A percentile compares a stretch with the other conserved stretches of the same genome.
Evolutionary conservation across 2,329 filamentous ascomycete species (phyloP).

Genomic region (Mycosphaerelloides madeirae): DNA sequence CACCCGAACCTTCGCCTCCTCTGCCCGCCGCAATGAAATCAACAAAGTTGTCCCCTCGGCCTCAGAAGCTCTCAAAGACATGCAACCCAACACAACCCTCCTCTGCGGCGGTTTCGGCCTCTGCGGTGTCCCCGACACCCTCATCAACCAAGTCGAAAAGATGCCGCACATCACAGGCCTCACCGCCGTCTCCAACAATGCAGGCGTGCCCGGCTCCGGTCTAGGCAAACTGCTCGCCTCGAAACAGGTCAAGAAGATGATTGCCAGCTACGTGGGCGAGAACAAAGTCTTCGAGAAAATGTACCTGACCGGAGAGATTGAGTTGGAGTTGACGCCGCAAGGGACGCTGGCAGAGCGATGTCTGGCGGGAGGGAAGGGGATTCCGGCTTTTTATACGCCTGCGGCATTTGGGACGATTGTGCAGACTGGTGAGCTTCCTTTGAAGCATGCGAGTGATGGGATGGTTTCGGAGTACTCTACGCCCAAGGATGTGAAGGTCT

Average conservation of each 20-base stretch:
- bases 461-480: constrained; percentile 59
- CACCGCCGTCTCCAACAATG: constrained; percentile 77
- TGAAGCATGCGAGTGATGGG: constrained; percentile 56
- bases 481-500: constrained; percentile 66
- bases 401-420: constrained; percentile 63
- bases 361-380: constrained; percentile 65
- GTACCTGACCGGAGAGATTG: constrained; percentile 69
- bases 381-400: constrained; percentile 76
- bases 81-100: constrained; percentile 65
- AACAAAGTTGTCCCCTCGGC: constrained; percentile 42
- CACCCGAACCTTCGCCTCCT: constrained; percentile 22
- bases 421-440: constrained; percentile 64
- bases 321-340: constrained; percentile 71
- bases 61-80: constrained; percentile 64
- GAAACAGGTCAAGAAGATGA: constrained; percentile 66
- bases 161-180: constrained; percentile 53
- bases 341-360: constrained; percentile 70
- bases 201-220: constrained; percentile 65
- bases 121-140: constrained; percentile 68
- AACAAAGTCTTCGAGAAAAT: constrained; percentile 73
- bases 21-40: constrained; percentile 21
- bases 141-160: constrained; percentile 65
- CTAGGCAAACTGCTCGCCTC: constrained; percentile 63
- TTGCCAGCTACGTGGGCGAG: constrained; percentile 70
- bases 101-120: constrained; percentile 79